A percentile compares a stretch with the other conserved stretches of the same genome.
These are phyloP conservation scores for Cairneyella variabilis DNA, from an alignment of 495 filamentous ascomycete species.

Conservation along the genomic window DNA sequence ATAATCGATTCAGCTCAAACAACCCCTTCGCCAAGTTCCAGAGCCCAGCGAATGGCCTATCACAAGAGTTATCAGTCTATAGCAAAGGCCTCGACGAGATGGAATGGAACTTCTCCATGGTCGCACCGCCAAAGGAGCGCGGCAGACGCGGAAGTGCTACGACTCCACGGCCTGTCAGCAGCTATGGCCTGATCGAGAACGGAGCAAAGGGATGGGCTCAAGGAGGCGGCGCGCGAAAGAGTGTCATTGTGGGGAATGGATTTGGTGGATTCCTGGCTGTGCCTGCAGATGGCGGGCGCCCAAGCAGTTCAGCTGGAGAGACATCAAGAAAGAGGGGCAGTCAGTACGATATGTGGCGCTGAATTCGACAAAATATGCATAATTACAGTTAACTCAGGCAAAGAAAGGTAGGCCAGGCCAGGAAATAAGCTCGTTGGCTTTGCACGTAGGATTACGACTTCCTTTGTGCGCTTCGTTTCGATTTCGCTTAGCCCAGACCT, in stretches of 20 bases:
- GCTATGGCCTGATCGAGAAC: conserved; percentile 39
- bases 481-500: too few relatives aligned
- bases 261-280: conserved; percentile 81
- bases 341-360: too few relatives aligned
- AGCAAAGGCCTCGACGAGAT: conserved; percentile 81
- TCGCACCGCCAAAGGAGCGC: conserved; percentile 29
- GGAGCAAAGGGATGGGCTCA: background rate
- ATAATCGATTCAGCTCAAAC: conserved; percentile 13
- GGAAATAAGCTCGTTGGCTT: too few relatives aligned
- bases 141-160: conserved; percentile 21
- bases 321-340: too few relatives aligned
- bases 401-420: too few relatives aligned
- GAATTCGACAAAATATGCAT: too few relatives aligned
- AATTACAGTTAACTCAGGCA: too few relatives aligned
- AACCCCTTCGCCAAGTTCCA: conserved; percentile 12
- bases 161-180: conserved; percentile 39
- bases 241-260: conserved; percentile 59
- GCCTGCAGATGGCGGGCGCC: conserved; percentile 48
- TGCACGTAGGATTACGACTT: too few relatives aligned
- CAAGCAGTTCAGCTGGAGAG: conserved; percentile 19
- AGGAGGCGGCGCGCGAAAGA: conserved; percentile 40
- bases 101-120: conserved; percentile 71
- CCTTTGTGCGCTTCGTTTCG: too few relatives aligned
- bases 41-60: conserved; percentile 32
- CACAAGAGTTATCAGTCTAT: conserved; percentile 72